Evolutionary conservation across 441 rosid species (phyloP).

Genomic region (Aquilaria agallochum): DNA sequence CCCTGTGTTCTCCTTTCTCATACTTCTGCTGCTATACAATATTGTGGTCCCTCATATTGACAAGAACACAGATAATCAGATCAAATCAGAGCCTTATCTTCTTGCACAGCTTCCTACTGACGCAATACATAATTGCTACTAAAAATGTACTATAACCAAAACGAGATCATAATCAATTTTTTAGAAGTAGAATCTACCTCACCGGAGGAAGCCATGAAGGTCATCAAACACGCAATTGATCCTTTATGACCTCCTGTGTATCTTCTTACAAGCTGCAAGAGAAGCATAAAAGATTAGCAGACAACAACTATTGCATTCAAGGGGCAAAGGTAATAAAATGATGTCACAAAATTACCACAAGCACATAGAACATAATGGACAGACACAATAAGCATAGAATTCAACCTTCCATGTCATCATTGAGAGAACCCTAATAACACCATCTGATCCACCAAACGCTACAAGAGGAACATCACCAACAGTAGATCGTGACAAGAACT

Average conservation of each 20-base stretch:
- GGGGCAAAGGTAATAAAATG: background rate
- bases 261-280: slow-evolving; percentile 85
- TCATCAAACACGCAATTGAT: slow-evolving; percentile 90
- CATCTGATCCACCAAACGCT: slow-evolving; percentile 98
- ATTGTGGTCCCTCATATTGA: too few species aligned
- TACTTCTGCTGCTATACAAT: too few species aligned
- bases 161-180: too few species aligned
- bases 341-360: slow-evolving; percentile 5
- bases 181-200: slow-evolving; percentile 55
- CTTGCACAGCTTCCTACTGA: too few species aligned
- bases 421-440: slow-evolving; percentile 96
- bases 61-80: too few species aligned
- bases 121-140: too few species aligned
- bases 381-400: slow-evolving; percentile 17
- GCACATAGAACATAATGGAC: slow-evolving; percentile 15
- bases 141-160: too few species aligned
- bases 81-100: too few species aligned
- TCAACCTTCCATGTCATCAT: slow-evolving; percentile 98
- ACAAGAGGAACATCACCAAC: slow-evolving; percentile 94
- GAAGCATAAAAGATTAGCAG: slow-evolving; percentile 13
- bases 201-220: slow-evolving; percentile 96
- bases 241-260: slow-evolving; percentile 99
- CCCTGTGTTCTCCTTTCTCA: too few species aligned
- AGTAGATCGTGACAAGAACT: slow-evolving; percentile 77
- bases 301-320: too few species aligned